Percentiles rank a stretch among this genome's conserved stretches.
These are phyloP conservation scores for Halocafeteria seosinensis DNA, from an alignment of 108 stramenopile genomes.

Conservation along the genomic window DNA sequence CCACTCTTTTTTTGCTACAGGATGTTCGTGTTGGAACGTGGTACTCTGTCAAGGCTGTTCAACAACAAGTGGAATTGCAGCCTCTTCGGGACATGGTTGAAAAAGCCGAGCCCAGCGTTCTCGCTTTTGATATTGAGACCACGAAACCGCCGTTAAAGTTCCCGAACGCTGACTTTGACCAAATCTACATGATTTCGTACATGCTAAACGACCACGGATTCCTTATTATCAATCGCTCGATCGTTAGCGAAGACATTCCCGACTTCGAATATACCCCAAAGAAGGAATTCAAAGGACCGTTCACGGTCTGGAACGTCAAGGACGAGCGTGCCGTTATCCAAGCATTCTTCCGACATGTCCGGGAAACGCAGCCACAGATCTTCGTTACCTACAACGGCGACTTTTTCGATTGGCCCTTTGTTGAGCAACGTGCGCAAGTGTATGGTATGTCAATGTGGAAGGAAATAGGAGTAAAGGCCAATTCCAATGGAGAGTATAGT, in stretches of 20 bases:
- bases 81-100: slow-evolving; percentile 63
- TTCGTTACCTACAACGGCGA: slow-evolving; percentile 99
- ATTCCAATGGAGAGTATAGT: slow-evolving; percentile 25
- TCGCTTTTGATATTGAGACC: slow-evolving; percentile 98
- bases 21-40: slow-evolving; percentile 79
- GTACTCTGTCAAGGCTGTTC: slow-evolving; percentile 57
- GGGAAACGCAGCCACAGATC: slow-evolving; percentile 64
- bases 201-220: slow-evolving; percentile 83
- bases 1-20: no score
- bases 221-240: slow-evolving; percentile 60
- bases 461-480: slow-evolving; percentile 57
- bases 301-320: slow-evolving; percentile 72
- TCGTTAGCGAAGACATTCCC: slow-evolving; percentile 72
- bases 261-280: slow-evolving; percentile 98
- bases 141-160: slow-evolving; percentile 95
- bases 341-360: slow-evolving; percentile 65
- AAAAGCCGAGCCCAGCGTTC: slow-evolving; percentile 70
- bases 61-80: slow-evolving; percentile 29
- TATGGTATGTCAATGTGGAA: slow-evolving; percentile 67
- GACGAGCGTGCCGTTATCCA: slow-evolving; percentile 58
- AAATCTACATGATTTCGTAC: slow-evolving; percentile 98
- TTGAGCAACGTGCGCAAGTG: slow-evolving; percentile 54
- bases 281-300: slow-evolving; percentile 81
- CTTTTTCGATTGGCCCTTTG: slow-evolving; percentile 95
- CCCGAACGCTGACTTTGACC: slow-evolving; percentile 75